A percentile compares a stretch with the other conserved stretches of the same genome.
phyloP scores from a whole-genome alignment of 352 stramenopile species.

The Thalassiosira sp. region DNA sequence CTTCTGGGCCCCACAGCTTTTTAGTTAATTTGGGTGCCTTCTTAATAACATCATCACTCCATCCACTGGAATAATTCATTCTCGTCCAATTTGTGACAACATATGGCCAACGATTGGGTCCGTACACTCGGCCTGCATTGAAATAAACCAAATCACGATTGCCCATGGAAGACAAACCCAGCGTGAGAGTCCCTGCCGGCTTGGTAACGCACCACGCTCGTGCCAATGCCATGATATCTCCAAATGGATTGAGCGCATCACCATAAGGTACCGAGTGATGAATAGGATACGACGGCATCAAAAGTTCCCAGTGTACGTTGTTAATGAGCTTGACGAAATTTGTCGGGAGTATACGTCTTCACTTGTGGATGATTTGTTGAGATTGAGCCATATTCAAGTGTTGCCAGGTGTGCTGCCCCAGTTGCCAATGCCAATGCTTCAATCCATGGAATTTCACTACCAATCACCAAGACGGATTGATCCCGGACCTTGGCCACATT shows the following conservation, averaged over 20 bases:
- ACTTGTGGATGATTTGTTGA: neutral
- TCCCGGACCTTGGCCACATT: neutral
- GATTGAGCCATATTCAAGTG: constrained; percentile 1
- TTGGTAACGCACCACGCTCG: constrained; percentile 7
- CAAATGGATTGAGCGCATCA: constrained; percentile 6
- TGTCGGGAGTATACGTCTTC: neutral
- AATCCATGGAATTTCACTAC: neutral
- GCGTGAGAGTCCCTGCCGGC: neutral
- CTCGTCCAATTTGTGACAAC: neutral
- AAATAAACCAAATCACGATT: neutral
- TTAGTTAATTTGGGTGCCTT: neutral
- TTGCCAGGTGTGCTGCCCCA: neutral
- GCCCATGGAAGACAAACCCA: neutral
- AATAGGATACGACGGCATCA: neutral
- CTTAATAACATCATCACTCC: neutral
- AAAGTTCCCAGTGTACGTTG: neutral
- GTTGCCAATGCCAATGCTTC: neutral
- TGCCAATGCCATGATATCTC: constrained; percentile 1
- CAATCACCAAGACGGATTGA: constrained; percentile 5
- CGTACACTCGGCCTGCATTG: constrained; percentile 5
- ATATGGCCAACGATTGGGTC: neutral
- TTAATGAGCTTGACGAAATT: neutral
- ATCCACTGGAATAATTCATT: neutral
- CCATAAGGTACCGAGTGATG: neutral
- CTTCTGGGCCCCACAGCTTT: neutral